Evolutionary conservation across 2,329 filamentous ascomycete species (phyloP).

Genomic region (Tolypocladium ovalisporum): DNA sequence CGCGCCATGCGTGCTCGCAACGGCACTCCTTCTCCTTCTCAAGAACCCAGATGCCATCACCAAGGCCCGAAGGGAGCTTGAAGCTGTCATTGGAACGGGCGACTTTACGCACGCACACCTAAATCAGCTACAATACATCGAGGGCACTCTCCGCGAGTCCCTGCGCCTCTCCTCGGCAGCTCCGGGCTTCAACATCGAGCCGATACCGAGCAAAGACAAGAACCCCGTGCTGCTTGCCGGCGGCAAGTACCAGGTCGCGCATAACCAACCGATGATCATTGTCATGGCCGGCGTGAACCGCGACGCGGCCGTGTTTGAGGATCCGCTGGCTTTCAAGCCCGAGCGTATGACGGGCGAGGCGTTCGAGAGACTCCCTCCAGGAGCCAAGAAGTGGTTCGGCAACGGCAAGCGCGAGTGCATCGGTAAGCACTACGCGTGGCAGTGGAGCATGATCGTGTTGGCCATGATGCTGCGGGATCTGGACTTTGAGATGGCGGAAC

Average conservation of each 20-base stretch:
- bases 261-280: constrained; percentile 37
- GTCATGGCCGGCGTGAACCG: constrained; percentile 39
- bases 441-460: constrained; percentile 30
- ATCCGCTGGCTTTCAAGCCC: constrained; percentile 32
- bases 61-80: constrained; percentile 41
- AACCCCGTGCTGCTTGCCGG: constrained; percentile 34
- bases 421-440: constrained; percentile 38
- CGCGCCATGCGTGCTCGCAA: constrained; percentile 32
- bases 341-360: constrained; percentile 37
- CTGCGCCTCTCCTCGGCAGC: constrained; percentile 43
- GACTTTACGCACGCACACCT: constrained; percentile 37
- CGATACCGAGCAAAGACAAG: constrained; percentile 25
- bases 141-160: constrained; percentile 42
- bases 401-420: constrained; percentile 41
- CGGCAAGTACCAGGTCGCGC: constrained; percentile 36
- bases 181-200: constrained; percentile 44
- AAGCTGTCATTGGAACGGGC: constrained; percentile 34
- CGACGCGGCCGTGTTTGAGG: constrained; percentile 35
- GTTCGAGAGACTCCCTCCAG: constrained; percentile 30
- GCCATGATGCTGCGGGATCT: constrained; percentile 31
- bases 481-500: constrained; percentile 32
- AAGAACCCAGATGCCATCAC: constrained; percentile 37
- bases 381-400: constrained; percentile 39
- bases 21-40: constrained; percentile 37
- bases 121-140: constrained; percentile 39